Evolutionary conservation across 345 rosid species (phyloP).

Genomic region (Cochlearia excelsa): DNA sequence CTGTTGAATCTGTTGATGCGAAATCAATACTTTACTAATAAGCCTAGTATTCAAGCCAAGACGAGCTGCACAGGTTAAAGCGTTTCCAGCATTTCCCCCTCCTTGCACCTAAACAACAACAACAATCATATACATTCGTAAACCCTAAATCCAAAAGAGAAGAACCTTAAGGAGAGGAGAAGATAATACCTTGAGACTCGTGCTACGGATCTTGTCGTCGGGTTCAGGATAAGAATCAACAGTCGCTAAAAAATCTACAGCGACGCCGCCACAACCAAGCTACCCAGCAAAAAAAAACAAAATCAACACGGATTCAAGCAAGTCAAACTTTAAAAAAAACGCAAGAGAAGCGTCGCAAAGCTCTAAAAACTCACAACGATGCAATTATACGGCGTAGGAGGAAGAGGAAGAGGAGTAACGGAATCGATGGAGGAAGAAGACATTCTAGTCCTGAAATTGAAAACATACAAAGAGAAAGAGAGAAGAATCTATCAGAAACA

Average conservation of each 20-base stretch:
- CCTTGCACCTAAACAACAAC: constrained; percentile 52
- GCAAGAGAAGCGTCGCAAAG: constrained; percentile 7
- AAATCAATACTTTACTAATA: constrained; percentile 48
- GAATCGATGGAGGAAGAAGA: constrained; percentile 38
- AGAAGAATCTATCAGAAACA: background rate
- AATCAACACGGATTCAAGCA: constrained; percentile 3
- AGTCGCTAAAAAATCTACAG: constrained; percentile 69
- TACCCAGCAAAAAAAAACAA: constrained; percentile 33
- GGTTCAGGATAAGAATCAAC: constrained; percentile 77
- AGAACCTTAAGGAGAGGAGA: background rate
- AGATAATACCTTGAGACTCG: constrained; percentile 53
- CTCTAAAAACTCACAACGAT: constrained; percentile 30
- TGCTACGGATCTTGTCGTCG: constrained; percentile 85
- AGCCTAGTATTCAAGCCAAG: constrained; percentile 58
- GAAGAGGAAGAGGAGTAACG: constrained; percentile 28
- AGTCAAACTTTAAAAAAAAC: background rate
- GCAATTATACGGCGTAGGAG: constrained; percentile 30
- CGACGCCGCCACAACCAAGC: constrained; percentile 64
- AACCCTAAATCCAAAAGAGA: constrained; percentile 8
- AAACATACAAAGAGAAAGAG: background rate
- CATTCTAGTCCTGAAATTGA: constrained; percentile 48
- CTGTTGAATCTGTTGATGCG: constrained; percentile 9
- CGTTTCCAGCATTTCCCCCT: constrained; percentile 76
- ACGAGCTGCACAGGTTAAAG: constrained; percentile 60
- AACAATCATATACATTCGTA: background rate